Conservation (phyloP, 2,329 filamentous ascomycete species). For the Zasmidium citrigriseum region DNA sequence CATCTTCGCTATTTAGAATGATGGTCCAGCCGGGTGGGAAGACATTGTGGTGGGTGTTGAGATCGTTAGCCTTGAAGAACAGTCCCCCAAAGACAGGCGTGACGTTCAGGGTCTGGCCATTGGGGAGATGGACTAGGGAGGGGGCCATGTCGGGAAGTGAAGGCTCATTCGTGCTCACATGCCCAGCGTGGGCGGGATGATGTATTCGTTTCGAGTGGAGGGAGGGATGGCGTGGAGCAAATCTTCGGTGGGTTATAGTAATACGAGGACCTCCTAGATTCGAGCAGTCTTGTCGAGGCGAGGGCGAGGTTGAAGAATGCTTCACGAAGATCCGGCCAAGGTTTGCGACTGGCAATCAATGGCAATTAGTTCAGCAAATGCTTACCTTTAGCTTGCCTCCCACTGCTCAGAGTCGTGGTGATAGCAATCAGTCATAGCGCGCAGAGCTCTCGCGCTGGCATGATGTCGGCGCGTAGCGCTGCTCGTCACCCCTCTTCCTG, state of each 20-base stretch:
- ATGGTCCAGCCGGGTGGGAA: conserved; percentile 91
- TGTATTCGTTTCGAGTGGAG: background rate
- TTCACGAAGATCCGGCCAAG: background rate
- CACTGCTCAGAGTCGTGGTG: background rate
- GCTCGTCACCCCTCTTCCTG: background rate
- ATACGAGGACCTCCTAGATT: background rate
- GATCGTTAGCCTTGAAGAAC: conserved; percentile 81
- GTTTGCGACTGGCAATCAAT: background rate
- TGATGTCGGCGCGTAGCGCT: background rate
- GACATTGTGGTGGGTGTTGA: conserved; percentile 66
- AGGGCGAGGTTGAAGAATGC: background rate
- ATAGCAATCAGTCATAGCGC: background rate
- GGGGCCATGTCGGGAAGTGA: conserved; percentile 40
- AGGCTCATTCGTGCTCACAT: background rate
- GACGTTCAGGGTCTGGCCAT: conserved; percentile 81
- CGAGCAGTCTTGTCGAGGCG: background rate
- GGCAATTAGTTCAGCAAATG: background rate
- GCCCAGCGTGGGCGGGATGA: background rate
- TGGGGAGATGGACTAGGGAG: conserved; percentile 70
- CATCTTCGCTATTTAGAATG: conserved; percentile 71
- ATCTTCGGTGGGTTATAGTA: background rate
- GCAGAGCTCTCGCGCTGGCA: background rate
- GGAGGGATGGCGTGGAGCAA: background rate
- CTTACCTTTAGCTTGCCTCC: background rate
- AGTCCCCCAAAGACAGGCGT: conserved; percentile 88